Evolutionary conservation across 192 early-diverging fungal species (phyloP).

Genomic region (Chytriomyces hyalinus): DNA sequence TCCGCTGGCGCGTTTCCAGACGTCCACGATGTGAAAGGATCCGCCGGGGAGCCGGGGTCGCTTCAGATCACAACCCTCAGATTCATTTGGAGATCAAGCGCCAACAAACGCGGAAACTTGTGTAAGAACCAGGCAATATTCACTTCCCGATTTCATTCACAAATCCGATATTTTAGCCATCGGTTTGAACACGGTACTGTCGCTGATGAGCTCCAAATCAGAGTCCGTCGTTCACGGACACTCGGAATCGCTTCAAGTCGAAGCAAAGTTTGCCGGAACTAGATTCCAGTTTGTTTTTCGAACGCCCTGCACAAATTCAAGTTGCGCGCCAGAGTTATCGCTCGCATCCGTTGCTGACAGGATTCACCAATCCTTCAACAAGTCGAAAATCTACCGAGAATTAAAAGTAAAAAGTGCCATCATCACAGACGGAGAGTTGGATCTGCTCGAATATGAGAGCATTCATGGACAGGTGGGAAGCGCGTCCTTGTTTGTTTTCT

Average conservation of each 20-base stretch:
- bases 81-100: slow-evolving; percentile 9
- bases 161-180: slow-evolving; percentile 1
- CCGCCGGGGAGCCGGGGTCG: not conserved
- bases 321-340: not conserved
- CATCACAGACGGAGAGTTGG: not conserved
- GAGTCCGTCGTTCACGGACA: not conserved
- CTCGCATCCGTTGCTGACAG: not conserved
- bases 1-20: slow-evolving; percentile 1
- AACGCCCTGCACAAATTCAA: not conserved
- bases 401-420: slow-evolving; percentile 16
- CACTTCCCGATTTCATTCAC: not conserved
- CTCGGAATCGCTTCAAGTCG: not conserved
- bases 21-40: slow-evolving; percentile 4
- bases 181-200: slow-evolving; percentile 4
- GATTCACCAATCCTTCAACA: not conserved
- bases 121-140: not conserved
- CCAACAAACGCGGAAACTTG: not conserved
- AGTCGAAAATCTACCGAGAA: slow-evolving; percentile 17
- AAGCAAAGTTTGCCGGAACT: slow-evolving; percentile 9
- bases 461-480: slow-evolving; percentile 4
- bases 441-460: slow-evolving; percentile 22
- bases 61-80: slow-evolving; percentile 16
- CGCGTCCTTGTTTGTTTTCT: not conserved
- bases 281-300: not conserved
- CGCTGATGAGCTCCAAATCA: not conserved